A percentile compares a stretch with the other conserved stretches of the same genome.
Conservation (phyloP, 495 filamentous ascomycete genomes). For the Aspergillus heteromorphus region DNA sequence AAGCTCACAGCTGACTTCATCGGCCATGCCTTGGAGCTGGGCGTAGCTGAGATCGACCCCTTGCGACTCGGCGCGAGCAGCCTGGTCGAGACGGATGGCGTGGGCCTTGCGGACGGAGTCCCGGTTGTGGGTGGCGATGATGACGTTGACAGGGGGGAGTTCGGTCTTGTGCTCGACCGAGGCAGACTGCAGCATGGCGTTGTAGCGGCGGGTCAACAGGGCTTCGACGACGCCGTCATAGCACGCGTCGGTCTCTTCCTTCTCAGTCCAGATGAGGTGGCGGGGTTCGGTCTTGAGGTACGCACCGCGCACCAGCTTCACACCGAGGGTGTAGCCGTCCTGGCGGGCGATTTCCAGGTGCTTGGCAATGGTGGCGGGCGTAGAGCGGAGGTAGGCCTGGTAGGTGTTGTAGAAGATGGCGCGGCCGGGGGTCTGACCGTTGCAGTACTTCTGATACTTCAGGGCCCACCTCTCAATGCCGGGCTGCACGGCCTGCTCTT, state of each 20-base stretch:
- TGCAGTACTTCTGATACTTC: no score
- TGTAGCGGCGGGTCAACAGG: constrained; percentile 26
- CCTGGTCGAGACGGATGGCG: constrained; percentile 23
- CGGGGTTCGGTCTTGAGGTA: constrained; percentile 77
- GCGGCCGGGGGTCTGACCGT: no score
- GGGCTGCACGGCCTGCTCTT: constrained; percentile 67
- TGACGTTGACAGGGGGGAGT: constrained; percentile 34
- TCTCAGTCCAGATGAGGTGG: constrained; percentile 67
- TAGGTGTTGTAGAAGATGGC: constrained; percentile 66
- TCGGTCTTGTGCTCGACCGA: no score
- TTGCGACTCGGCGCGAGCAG: constrained; percentile 22
- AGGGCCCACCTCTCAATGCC: no score
- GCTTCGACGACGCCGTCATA: constrained; percentile 54
- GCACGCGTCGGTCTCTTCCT: constrained; percentile 62
- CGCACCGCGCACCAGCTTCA: constrained; percentile 86
- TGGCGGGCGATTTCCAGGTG: constrained; percentile 58
- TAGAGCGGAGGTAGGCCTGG: constrained; percentile 76
- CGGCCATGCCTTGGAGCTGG: constrained; percentile 90
- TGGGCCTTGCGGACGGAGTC: constrained; percentile 29
- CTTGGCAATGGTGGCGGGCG: constrained; percentile 50
- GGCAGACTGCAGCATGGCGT: constrained; percentile 40
- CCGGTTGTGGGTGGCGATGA: constrained; percentile 42
- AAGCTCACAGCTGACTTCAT: constrained; percentile 77
- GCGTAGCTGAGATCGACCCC: constrained; percentile 36
- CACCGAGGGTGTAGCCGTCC: constrained; percentile 68